These are phyloP conservation scores for Phytopythium kandeliae DNA, from an alignment of 352 stramenopile species.

Conservation along the genomic window DNA sequence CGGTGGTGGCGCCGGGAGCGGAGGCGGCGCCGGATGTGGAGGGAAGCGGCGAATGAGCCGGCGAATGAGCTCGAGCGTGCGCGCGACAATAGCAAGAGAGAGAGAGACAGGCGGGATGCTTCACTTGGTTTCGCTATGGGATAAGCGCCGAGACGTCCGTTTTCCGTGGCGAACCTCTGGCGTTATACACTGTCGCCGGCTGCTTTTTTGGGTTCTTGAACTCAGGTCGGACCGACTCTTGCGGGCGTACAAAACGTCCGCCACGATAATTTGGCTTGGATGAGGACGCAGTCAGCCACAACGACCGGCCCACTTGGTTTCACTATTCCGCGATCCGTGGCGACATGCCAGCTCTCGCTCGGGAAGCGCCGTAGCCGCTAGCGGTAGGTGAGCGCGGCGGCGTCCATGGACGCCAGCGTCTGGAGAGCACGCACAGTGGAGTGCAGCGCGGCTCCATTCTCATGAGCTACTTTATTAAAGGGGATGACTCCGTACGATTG, in stretches of 20 bases:
- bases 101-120: slow-evolving; percentile 4
- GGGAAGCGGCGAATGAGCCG: slow-evolving; percentile 1
- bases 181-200: slow-evolving; percentile 5
- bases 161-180: too few relatives aligned
- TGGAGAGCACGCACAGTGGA: too few relatives aligned
- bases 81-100: too few relatives aligned
- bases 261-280: too few relatives aligned
- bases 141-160: slow-evolving; percentile 1
- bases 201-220: slow-evolving; percentile 4
- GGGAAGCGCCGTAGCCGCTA: too few relatives aligned
- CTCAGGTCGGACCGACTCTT: slow-evolving; percentile 1
- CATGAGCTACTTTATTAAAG: too few relatives aligned
- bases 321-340: too few relatives aligned
- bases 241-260: background rate
- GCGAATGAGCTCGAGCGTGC: too few relatives aligned
- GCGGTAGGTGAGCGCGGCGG: background rate
- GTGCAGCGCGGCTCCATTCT: too few relatives aligned
- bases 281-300: background rate
- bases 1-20: background rate
- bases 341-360: too few relatives aligned
- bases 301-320: background rate
- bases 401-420: background rate
- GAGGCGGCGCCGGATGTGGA: background rate
- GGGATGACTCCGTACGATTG: too few relatives aligned
- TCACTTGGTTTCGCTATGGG: slow-evolving; percentile 14